Base-by-base conservation (phyloP, 495 filamentous ascomycete species). In the Aspergillus incahuasiensis region DNA sequence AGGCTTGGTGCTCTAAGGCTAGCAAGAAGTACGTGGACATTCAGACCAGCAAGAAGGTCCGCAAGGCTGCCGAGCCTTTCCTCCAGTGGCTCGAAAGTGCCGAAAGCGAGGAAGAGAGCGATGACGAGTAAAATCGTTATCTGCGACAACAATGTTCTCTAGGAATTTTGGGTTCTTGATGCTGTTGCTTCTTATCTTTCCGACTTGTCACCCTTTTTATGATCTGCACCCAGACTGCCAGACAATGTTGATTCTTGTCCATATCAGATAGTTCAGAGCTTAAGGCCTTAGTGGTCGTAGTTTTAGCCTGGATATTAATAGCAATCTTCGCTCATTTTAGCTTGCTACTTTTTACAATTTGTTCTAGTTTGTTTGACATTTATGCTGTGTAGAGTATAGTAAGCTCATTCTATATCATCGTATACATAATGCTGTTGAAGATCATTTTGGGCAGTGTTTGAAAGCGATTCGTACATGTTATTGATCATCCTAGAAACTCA, bases 21-120 rank as follows among this genome's bases (percentile, higher is more conserved):
- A 95, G 90, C 82, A 96, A 95, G 84, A 95, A 95, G 72, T 97
- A 96, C 67, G 90, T 96, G 67, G 94, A 97, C 62, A 67, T 92
- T 34, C 60, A 83, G 41, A 92, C 84, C 55, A 96, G 90, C 77
- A 92, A 90, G 80, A 96, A 96, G 80, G 89, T 97, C 63, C 89
- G 91, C 79, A 94, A 95, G 80, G 84, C 89, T 56, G 92, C 94
- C 30, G 88, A 92, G 79, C 85, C 87, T 46, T 97, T 98, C 83
- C 79, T 97, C 60, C 86, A 83, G 59, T 97, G 94, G 94, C 89
- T 98, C 34, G 82, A 90, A 64, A 90, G 83, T 64, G 95, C 94
- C 47, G 90, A 94, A 70, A 88, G 87, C 67, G 91, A 95, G 57
- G 90, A 92, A 15, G 80, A 82, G 20, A 82, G 87, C 16, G 86